phyloP scores from a whole-genome alignment of 345 rosid species.

The Lepidium africanum region DNA sequence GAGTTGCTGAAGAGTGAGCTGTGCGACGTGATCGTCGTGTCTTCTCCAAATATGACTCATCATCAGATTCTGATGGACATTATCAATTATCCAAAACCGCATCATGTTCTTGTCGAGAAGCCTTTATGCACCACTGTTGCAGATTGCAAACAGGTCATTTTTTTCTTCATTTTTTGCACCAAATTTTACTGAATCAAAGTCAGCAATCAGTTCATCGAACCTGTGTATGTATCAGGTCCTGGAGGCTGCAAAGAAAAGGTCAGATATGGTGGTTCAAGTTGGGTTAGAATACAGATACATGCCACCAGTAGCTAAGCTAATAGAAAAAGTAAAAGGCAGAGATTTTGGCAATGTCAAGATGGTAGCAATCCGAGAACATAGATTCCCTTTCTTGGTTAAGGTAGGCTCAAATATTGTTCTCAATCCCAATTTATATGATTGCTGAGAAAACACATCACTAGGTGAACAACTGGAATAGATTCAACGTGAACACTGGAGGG shows the following conservation, averaged over 20 bases:
- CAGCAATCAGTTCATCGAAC: background rate
- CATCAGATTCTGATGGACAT: slow-evolving; percentile 77
- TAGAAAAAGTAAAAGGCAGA: slow-evolving; percentile 60
- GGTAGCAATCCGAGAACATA: slow-evolving; percentile 90
- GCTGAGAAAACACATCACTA: slow-evolving; percentile 14
- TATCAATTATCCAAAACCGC: slow-evolving; percentile 62
- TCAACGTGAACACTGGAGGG: slow-evolving; percentile 84
- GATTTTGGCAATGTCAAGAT: slow-evolving; percentile 67
- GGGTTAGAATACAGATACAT: slow-evolving; percentile 90
- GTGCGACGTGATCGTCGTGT: slow-evolving; percentile 74
- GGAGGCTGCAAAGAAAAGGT: slow-evolving; percentile 62
- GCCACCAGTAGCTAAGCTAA: slow-evolving; percentile 92
- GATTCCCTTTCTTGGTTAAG: slow-evolving; percentile 94
- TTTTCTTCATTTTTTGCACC: background rate
- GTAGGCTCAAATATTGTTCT: slow-evolving; percentile 46
- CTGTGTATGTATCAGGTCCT: slow-evolving; percentile 45
- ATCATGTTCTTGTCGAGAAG: slow-evolving; percentile 94
- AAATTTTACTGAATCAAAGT: background rate
- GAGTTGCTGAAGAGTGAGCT: slow-evolving; percentile 69
- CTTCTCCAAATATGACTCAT: slow-evolving; percentile 96
- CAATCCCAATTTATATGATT: background rate
- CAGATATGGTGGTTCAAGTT: slow-evolving; percentile 84
- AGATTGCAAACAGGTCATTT: slow-evolving; percentile 67
- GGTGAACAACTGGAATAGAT: slow-evolving; percentile 95
- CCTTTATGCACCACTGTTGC: slow-evolving; percentile 84